Percentiles rank a stretch among this genome's conserved stretches.
These are phyloP conservation scores for Trichoderma brevicompactum DNA, from an alignment of 2,329 filamentous ascomycete genomes.

Conservation along the genomic window DNA sequence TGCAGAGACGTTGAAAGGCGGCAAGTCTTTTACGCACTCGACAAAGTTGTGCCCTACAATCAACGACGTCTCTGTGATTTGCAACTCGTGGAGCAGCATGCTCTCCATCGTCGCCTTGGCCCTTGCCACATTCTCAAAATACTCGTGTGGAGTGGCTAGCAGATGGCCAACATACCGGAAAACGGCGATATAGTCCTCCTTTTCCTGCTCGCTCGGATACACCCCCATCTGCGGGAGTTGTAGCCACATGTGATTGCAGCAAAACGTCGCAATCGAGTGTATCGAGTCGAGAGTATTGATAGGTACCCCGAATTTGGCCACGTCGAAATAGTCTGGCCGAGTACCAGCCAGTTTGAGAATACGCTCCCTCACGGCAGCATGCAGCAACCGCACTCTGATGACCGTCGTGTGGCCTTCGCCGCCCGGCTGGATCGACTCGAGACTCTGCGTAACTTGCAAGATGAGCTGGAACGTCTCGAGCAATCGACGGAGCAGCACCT, in stretches of 20 bases:
- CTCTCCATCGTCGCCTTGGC: constrained; percentile 44
- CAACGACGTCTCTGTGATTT: constrained; percentile 41
- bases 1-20: constrained; percentile 43
- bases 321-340: constrained; percentile 63
- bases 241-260: constrained; percentile 64
- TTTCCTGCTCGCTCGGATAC: constrained; percentile 60
- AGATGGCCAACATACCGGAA: constrained; percentile 46
- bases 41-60: constrained; percentile 47
- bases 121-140: constrained; percentile 34
- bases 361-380: constrained; percentile 65
- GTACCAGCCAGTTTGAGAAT: constrained; percentile 61
- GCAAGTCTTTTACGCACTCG: constrained; percentile 43
- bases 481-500: constrained; percentile 61
- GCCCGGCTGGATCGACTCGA: constrained; percentile 63
- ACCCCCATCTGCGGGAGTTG: constrained; percentile 68
- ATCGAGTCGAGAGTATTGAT: constrained; percentile 69
- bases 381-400: constrained; percentile 67
- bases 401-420: constrained; percentile 65
- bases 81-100: constrained; percentile 42
- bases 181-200: constrained; percentile 65
- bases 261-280: constrained; percentile 66
- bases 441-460: constrained; percentile 63
- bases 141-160: constrained; percentile 37
- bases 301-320: constrained; percentile 62
- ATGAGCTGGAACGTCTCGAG: constrained; percentile 50